phyloP scores from a whole-genome alignment of 148 eudicot genomes.

The Pharnaceum exiguum region DNA sequence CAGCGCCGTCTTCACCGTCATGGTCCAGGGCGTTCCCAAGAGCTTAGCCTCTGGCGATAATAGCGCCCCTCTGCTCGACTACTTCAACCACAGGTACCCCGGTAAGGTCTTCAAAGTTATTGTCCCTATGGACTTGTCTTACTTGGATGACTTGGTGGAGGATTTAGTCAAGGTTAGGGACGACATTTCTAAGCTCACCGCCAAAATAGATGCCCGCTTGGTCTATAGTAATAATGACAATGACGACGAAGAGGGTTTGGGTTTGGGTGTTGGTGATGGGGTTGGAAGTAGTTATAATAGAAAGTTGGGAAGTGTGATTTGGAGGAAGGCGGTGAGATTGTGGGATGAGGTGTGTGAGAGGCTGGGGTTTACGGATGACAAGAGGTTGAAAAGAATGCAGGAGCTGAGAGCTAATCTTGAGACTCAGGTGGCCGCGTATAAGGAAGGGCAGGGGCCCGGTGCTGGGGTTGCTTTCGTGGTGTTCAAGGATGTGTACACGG shows the following conservation, averaged over 20 bases:
- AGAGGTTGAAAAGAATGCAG: conserved; percentile 67
- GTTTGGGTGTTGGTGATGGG: conserved; percentile 20
- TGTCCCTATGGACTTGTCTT: conserved; percentile 89
- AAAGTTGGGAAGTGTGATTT: too few species aligned
- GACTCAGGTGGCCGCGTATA: conserved; percentile 85
- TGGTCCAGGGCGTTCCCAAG: conserved; percentile 80
- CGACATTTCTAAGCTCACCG: conserved; percentile 56
- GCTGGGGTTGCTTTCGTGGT: conserved; percentile 97
- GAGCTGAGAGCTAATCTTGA: conserved; percentile 88
- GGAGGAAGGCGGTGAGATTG: conserved; percentile 39
- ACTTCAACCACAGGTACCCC: conserved; percentile 71
- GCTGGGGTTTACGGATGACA: conserved; percentile 67
- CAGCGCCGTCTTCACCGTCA: conserved; percentile 67
- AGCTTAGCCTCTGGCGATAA: conserved; percentile 56
- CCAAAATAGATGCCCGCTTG: conserved; percentile 51
- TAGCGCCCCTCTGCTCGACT: conserved; percentile 64
- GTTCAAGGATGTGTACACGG: conserved; percentile 80
- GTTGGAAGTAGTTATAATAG: too few species aligned
- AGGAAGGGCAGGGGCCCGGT: conserved; percentile 76
- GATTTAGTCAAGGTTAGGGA: conserved; percentile 79
- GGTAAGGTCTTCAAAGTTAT: conserved; percentile 72
- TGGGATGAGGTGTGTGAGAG: conserved; percentile 39
- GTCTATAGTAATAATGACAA: conserved; percentile 28
- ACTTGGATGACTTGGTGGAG: conserved; percentile 75
- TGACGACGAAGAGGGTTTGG: conserved; percentile 19